These are phyloP conservation scores for Leptodontidium sp. DNA, from an alignment of 2,329 filamentous ascomycete genomes.

Conservation along the genomic window DNA sequence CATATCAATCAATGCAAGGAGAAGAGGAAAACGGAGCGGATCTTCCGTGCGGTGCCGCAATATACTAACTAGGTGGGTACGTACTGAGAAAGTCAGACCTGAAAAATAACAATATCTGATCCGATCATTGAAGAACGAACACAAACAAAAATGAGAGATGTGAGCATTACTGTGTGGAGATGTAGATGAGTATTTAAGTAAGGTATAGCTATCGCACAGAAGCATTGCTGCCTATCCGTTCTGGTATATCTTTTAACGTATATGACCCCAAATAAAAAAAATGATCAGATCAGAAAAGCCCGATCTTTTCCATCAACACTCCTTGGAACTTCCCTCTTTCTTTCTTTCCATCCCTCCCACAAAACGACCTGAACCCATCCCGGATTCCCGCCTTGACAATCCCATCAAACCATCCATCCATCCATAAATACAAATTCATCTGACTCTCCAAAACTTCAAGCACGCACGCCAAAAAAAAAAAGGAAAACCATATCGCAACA, in stretches of 20 bases:
- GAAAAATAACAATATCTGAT: too few relatives aligned
- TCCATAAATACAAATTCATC: constrained; percentile 20
- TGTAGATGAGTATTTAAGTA: not conserved
- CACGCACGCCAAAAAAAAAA: not conserved
- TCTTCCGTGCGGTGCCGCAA: too few relatives aligned
- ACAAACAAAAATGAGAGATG: not conserved
- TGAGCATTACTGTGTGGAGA: not conserved
- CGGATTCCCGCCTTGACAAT: not conserved
- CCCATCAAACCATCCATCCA: not conserved
- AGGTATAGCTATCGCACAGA: constrained; percentile 5
- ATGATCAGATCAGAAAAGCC: not conserved
- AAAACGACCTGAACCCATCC: not conserved
- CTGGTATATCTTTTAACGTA: constrained; percentile 11
- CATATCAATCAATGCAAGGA: too few relatives aligned
- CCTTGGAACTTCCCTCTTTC: not conserved
- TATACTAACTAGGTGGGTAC: too few relatives aligned
- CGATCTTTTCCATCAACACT: not conserved
- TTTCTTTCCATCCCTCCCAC: not conserved
- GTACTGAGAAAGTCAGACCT: too few relatives aligned
- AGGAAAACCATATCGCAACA: not conserved
- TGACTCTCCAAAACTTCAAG: not conserved
- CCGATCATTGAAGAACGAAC: too few relatives aligned
- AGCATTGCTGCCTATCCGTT: constrained; percentile 14
- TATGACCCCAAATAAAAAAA: not conserved
- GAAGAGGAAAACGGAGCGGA: too few relatives aligned